Evolutionary conservation across 441 rosid species (phyloP), one percentile per base, ranked within the genome.

Genomic region (Populus trichocarpa): DNA sequence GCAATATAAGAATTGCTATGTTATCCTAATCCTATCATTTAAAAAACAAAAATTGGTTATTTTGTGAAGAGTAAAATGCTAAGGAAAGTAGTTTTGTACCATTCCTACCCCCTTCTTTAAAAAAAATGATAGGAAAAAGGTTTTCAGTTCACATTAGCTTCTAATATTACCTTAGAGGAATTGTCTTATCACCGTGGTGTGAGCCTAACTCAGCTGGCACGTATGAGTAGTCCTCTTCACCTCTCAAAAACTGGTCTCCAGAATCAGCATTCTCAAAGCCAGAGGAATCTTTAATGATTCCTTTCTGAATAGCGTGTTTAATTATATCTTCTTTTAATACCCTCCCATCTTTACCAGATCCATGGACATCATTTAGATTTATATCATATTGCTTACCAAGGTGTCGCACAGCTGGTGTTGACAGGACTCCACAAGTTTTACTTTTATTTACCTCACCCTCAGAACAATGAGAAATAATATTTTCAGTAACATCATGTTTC

Each of bases 251-350:
- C 40, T 72, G 77, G 32, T 79, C 83, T 67, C 72, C 81, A 36
- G 74, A 65, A 75, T 28, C 46, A 78, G 79, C 53, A 78, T 77
- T 79, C 26, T 46, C 42, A 46, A 69, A 77, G 68, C 85, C 72
- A 69, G 87, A 69, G 46, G 85, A 72, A 80, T 83, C 87, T 66
- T 67, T 75, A 50, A 81, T 73, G 16, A 76, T 78, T 68, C 86
- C 90, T 86, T 87, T 84, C 78, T 90, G 89, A 68, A 79, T 71
- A 79, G 89, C 82, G 72, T 82, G 87, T 72, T 78, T 87, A 69
- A 92, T 83, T 69, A 95, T 83, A 72, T 95, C 98, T 82, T 93
- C 99, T 85, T 90, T 95, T 75, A 89, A 81, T 68, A 95, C 88
- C 74, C 97, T 87, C 69, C 97, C 92, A 81, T 87, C 95, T 77